These are phyloP conservation scores for Hypholoma sublateritium DNA, from an alignment of 768 basidiomycete species.

Conservation along the genomic window DNA sequence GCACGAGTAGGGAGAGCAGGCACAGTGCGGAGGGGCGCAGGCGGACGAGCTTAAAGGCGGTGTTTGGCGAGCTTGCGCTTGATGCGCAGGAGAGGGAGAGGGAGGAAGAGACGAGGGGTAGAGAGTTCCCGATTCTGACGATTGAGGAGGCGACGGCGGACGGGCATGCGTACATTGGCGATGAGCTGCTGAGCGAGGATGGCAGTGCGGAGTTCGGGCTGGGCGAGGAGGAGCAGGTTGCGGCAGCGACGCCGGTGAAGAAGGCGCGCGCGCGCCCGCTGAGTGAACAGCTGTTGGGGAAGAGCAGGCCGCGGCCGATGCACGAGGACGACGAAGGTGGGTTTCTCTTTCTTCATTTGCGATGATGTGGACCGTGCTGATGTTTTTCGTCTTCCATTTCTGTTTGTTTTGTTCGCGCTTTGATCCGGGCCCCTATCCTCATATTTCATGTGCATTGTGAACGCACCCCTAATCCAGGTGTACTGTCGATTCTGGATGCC, in stretches of 20 bases:
- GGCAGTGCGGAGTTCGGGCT: too few species aligned
- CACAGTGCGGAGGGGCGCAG: constrained; percentile 50
- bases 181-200: constrained; percentile 11
- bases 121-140: constrained; percentile 33
- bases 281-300: constrained; percentile 61
- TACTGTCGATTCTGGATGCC: constrained; percentile 70
- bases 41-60: constrained; percentile 52
- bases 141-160: constrained; percentile 56
- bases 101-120: constrained; percentile 9
- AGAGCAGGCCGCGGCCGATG: constrained; percentile 47
- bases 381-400: too few species aligned
- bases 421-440: not conserved
- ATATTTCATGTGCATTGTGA: too few species aligned
- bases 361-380: not conserved
- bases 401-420: too few species aligned
- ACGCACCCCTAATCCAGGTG: constrained; percentile 37
- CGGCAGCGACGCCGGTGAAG: constrained; percentile 40
- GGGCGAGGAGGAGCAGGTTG: constrained; percentile 18
- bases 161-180: constrained; percentile 36
- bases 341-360: constrained; percentile 11
- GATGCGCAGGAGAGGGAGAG: constrained; percentile 4
- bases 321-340: constrained; percentile 56
- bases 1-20: constrained; percentile 41
- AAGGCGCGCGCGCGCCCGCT: constrained; percentile 53
- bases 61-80: constrained; percentile 44